A percentile compares a stretch with the other conserved stretches of the same genome.
phyloP scores from a whole-genome alignment of 2,329 filamentous ascomycete species.

The Shiraia sp. region DNA sequence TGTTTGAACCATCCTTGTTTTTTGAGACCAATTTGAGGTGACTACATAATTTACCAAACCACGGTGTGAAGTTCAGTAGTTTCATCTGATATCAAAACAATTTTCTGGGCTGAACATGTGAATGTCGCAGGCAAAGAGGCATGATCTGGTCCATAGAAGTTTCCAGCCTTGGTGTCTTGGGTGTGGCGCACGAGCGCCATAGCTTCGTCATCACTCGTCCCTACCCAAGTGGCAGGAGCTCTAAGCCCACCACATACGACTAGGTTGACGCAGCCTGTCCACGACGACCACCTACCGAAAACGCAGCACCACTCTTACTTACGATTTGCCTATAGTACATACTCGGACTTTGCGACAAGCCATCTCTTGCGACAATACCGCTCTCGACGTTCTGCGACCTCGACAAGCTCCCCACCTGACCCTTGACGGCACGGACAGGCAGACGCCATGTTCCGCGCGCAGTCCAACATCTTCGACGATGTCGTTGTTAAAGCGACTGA shows the following conservation, averaged over 20 bases:
- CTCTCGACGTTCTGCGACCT: not conserved
- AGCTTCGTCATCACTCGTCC: conserved; percentile 18
- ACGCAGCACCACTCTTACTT: not conserved
- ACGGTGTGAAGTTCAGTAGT: no score
- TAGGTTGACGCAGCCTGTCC: conserved; percentile 4
- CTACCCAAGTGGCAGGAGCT: conserved; percentile 17
- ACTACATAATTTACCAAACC: no score
- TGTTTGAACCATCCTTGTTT: no score
- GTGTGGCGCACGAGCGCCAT: conserved; percentile 8
- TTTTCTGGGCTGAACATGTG: no score
- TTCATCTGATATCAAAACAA: no score
- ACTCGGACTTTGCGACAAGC: not conserved
- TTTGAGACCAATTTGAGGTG: no score
- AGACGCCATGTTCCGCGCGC: conserved; percentile 52
- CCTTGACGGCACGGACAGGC: conserved; percentile 9
- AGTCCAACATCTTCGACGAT: conserved; percentile 72
- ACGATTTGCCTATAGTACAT: not conserved
- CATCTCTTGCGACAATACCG: not conserved
- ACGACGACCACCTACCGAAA: conserved; percentile 2
- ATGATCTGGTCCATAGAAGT: no score
- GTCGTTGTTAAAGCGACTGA: conserved; percentile 85
- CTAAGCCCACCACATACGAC: conserved; percentile 24
- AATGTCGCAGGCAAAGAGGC: no score
- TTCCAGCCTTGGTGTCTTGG: not conserved
- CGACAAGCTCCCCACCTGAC: conserved; percentile 1